Percentiles rank a stretch among this genome's conserved stretches.
These are phyloP conservation scores for Nothophoma quercina DNA, from an alignment of 2,329 filamentous ascomycete genomes.

Conservation along the genomic window DNA sequence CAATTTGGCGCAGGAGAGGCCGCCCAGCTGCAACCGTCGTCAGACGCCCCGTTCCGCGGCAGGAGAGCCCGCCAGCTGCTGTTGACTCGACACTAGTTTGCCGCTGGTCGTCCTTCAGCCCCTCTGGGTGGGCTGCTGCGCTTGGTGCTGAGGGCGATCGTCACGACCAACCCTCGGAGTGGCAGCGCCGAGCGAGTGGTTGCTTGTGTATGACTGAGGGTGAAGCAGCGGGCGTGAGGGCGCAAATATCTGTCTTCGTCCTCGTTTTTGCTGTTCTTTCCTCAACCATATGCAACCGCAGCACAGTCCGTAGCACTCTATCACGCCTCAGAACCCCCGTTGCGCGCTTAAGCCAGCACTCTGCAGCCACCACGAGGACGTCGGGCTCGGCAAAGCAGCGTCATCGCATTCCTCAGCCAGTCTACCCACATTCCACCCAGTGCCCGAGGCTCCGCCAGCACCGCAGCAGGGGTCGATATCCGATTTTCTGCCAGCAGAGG, in stretches of 20 bases:
- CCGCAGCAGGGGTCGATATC: slow-evolving; percentile 26
- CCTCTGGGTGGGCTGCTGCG: slow-evolving; percentile 15
- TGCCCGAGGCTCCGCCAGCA: slow-evolving; percentile 20
- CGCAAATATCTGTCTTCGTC: background rate
- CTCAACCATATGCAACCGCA: slow-evolving; percentile 1
- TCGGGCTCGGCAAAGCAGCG: slow-evolving; percentile 12
- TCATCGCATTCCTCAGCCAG: slow-evolving; percentile 18
- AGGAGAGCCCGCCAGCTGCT: slow-evolving; percentile 2
- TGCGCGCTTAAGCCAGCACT: background rate
- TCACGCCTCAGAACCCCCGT: background rate
- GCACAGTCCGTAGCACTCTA: background rate
- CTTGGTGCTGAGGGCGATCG: slow-evolving; percentile 17
- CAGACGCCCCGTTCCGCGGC: slow-evolving; percentile 13
- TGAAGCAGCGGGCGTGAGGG: background rate
- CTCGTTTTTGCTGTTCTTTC: background rate
- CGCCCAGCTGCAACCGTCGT: slow-evolving; percentile 8
- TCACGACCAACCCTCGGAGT: slow-evolving; percentile 12
- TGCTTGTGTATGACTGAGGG: background rate
- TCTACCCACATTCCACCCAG: slow-evolving; percentile 20
- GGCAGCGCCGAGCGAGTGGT: background rate
- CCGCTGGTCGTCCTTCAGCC: slow-evolving; percentile 12
- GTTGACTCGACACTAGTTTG: slow-evolving; percentile 13
- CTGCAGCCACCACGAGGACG: slow-evolving; percentile 24
- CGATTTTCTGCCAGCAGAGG: slow-evolving; percentile 25
- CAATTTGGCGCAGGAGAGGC: background rate